phyloP scores from a whole-genome alignment of 1,139 yeast genomes.

The Taphrina populina region DNA sequence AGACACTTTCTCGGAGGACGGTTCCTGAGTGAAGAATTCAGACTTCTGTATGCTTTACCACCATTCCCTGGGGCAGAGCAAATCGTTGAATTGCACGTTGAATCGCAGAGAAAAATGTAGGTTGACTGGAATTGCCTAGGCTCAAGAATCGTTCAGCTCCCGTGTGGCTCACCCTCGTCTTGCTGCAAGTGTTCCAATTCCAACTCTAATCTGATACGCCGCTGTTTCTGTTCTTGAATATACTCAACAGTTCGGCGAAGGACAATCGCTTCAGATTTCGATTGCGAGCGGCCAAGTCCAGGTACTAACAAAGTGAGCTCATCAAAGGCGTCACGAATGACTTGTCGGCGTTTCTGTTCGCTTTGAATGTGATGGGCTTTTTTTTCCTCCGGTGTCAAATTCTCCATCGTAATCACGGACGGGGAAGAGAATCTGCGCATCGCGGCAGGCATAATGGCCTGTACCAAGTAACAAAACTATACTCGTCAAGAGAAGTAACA shows the following conservation, averaged over 20 bases:
- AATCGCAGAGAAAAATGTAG: too few relatives aligned
- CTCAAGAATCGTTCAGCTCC: too few relatives aligned
- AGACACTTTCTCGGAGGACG: constrained; percentile 87
- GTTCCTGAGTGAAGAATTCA: constrained; percentile 65
- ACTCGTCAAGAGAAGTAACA: too few relatives aligned
- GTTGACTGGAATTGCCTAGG: not conserved
- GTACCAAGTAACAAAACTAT: too few relatives aligned
- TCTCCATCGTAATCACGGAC: constrained; percentile 1
- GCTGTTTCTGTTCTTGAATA: constrained; percentile 39
- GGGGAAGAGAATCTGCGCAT: constrained; percentile 1
- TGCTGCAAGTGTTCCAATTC: not conserved
- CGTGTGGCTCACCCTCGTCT: too few relatives aligned
- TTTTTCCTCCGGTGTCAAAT: constrained; percentile 39
- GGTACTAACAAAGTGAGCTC: constrained; percentile 50
- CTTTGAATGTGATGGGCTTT: constrained; percentile 43
- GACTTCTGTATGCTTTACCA: constrained; percentile 67
- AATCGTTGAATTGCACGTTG: constrained; percentile 44
- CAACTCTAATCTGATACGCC: constrained; percentile 2
- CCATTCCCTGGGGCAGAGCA: constrained; percentile 57
- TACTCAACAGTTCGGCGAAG: constrained; percentile 39
- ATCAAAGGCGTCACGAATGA: constrained; percentile 52
- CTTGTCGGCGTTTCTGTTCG: constrained; percentile 53
- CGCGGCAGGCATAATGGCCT: not conserved
- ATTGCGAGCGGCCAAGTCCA: constrained; percentile 46
- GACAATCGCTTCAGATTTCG: constrained; percentile 50